phyloP scores from a whole-genome alignment of 306 rosid genomes.

The Castanea sativa region DNA sequence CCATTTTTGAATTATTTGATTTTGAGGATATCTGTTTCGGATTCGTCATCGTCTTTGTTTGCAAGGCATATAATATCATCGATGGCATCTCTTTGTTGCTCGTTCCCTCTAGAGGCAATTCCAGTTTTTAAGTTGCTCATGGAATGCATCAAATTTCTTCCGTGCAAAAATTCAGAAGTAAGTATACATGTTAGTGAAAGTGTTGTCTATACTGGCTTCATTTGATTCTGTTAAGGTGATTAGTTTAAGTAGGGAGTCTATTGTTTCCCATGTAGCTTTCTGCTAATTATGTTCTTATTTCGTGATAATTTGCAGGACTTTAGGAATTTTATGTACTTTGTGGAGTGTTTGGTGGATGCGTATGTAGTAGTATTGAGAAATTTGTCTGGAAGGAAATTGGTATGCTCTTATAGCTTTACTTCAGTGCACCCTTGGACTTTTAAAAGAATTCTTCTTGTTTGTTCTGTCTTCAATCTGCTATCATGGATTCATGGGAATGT shows the following conservation, averaged over 20 bases:
- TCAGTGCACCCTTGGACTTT: background rate
- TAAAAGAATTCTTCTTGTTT: background rate
- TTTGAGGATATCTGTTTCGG: constrained; percentile 50
- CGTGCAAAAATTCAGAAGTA: constrained; percentile 57
- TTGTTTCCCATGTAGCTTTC: background rate
- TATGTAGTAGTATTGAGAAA: constrained; percentile 60
- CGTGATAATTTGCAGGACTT: constrained; percentile 51
- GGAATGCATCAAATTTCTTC: constrained; percentile 53
- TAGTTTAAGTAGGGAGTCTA: constrained; percentile 1
- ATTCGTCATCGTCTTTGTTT: constrained; percentile 50
- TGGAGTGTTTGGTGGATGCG: constrained; percentile 66
- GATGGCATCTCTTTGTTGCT: constrained; percentile 70
- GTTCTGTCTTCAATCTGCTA: background rate
- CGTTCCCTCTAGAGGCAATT: constrained; percentile 54
- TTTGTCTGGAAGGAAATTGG: constrained; percentile 54
- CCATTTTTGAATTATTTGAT: constrained; percentile 62
- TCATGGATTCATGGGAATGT: background rate
- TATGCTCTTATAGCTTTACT: constrained; percentile 37
- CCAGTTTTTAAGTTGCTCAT: constrained; percentile 69
- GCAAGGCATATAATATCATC: constrained; percentile 57
- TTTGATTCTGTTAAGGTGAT: constrained; percentile 6
- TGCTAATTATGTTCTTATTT: constrained; percentile 14
- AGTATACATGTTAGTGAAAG: constrained; percentile 32
- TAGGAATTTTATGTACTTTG: constrained; percentile 48
- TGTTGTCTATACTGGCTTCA: constrained; percentile 8